These are phyloP conservation scores for Diatrype stigma DNA, from an alignment of 2,329 filamentous ascomycete genomes.

Conservation along the genomic window DNA sequence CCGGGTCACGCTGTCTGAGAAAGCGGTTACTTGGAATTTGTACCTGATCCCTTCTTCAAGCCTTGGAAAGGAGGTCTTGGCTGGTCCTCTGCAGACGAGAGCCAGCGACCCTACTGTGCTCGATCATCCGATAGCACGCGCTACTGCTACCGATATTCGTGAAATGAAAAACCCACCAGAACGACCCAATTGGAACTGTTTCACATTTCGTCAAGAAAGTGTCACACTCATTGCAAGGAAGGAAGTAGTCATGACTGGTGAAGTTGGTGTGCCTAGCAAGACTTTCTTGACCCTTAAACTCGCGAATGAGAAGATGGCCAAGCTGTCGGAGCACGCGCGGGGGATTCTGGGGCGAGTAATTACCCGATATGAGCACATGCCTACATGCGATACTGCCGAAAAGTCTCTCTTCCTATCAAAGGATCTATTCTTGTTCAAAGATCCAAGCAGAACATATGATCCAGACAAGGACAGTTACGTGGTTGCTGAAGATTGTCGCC, in stretches of 20 bases:
- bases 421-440: slow-evolving; percentile 27
- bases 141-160: too few relatives aligned
- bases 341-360: slow-evolving; percentile 1
- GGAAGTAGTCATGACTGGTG: too few relatives aligned
- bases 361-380: slow-evolving; percentile 15
- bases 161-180: too few relatives aligned
- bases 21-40: slow-evolving; percentile 22
- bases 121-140: slow-evolving; percentile 14
- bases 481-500: slow-evolving; percentile 22
- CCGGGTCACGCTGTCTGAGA: slow-evolving; percentile 15
- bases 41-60: slow-evolving; percentile 13
- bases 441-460: slow-evolving; percentile 14
- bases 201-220: too few relatives aligned
- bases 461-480: slow-evolving; percentile 24
- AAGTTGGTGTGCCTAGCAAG: too few relatives aligned
- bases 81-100: neutral
- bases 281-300: too few relatives aligned
- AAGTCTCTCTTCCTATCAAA: slow-evolving; percentile 15
- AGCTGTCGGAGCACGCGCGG: neutral
- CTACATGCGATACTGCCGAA: slow-evolving; percentile 28
- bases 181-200: too few relatives aligned
- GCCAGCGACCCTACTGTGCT: neutral
- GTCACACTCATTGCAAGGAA: too few relatives aligned
- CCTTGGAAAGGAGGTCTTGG: slow-evolving; percentile 1
- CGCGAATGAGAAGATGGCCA: too few relatives aligned